A percentile compares a stretch with the other conserved stretches of the same genome.
Conservation (phyloP, 208 protist species). For the Leishmania mexicana region DNA sequence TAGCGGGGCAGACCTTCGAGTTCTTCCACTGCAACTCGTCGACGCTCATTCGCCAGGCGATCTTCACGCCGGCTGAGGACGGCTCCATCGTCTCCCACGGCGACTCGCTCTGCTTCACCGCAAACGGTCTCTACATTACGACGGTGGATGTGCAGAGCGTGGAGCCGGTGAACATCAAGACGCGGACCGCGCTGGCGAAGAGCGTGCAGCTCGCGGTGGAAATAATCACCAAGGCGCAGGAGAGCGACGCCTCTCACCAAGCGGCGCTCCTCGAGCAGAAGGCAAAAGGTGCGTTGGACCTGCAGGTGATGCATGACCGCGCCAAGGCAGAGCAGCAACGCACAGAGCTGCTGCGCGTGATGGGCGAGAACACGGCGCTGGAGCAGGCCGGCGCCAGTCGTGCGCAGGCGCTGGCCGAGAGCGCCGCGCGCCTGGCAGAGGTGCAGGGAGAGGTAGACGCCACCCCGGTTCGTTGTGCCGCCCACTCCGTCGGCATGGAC, state of each 20-base stretch:
- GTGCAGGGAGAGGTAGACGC: slow-evolving; percentile 55
- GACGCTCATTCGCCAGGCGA: slow-evolving; percentile 89
- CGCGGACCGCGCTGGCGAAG: slow-evolving; percentile 79
- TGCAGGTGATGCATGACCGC: slow-evolving; percentile 77
- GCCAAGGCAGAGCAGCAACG: slow-evolving; percentile 63
- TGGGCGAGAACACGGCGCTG: slow-evolving; percentile 68
- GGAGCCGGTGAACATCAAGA: slow-evolving; percentile 92
- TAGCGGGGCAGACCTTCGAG: slow-evolving; percentile 93
- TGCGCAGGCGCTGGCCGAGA: slow-evolving; percentile 76
- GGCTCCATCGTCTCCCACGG: slow-evolving; percentile 36
- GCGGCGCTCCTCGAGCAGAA: slow-evolving; percentile 80
- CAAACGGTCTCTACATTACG: slow-evolving; percentile 91
- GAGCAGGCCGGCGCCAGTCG: slow-evolving; percentile 72
- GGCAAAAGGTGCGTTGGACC: slow-evolving; percentile 63
- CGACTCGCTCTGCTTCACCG: slow-evolving; percentile 77
- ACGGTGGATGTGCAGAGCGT: slow-evolving; percentile 95
- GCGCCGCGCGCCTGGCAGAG: slow-evolving; percentile 69
- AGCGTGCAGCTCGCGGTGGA: slow-evolving; percentile 93
- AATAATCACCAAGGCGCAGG: slow-evolving; percentile 91
- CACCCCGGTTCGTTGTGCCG: slow-evolving; percentile 47
- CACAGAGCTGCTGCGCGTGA: slow-evolving; percentile 61
- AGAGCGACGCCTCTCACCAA: slow-evolving; percentile 84
- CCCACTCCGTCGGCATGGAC: slow-evolving; percentile 47
- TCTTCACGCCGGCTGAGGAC: slow-evolving; percentile 79
- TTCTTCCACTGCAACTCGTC: slow-evolving; percentile 96